Base-by-base conservation (phyloP, 75 land plant genomes). In the Selaginella tamariscina region DNA sequence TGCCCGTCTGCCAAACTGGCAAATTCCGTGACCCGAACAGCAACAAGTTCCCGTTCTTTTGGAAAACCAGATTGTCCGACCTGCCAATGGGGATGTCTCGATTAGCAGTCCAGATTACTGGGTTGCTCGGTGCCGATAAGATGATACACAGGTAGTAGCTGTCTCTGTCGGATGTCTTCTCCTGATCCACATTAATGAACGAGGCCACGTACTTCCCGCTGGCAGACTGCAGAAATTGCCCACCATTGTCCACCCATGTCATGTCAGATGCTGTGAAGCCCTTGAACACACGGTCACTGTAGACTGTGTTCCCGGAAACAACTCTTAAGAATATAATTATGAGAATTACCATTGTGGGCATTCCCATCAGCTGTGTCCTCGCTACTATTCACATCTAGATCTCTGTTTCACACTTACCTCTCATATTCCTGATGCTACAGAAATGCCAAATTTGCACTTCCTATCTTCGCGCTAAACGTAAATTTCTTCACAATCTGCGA, bases 71-170 rank as follows among this genome's bases (percentile, higher is more conserved):
- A 15, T 30, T 29, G 15, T 39, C 49, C 11, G 78, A 68, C 11
- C 39, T 18, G 9, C 81, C 55, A 0, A 87, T 60, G 26, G 88
- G 75, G 1, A 39, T 8, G 33, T 72, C 73, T 0, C 75, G 67
- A 54, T 88, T 88, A 22, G 85, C 91, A 29, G 83, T 72, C 91
- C 91, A 88, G 11, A 39, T 15, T 31, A 83, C 78, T 49, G 79
- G 54, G 11, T 39, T 39, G 49, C 5, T 39, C 49, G 49, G 11
- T 15, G 49, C 49, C 11, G 11, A 5, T 15, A 39, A 15, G 11
- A 39, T 15, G 11, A 39, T 15, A 5, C 11, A 39, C 11, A 39
- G 49, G 49, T 39, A 39, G 49, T 39, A 39, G 11, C 15, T 5
- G 15, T 39, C 15, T 5, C 49, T 5, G 15, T 15, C 15, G 11